Conservation (phyloP, 306 rosid genomes). For the Astragalus membranaceus region DNA sequence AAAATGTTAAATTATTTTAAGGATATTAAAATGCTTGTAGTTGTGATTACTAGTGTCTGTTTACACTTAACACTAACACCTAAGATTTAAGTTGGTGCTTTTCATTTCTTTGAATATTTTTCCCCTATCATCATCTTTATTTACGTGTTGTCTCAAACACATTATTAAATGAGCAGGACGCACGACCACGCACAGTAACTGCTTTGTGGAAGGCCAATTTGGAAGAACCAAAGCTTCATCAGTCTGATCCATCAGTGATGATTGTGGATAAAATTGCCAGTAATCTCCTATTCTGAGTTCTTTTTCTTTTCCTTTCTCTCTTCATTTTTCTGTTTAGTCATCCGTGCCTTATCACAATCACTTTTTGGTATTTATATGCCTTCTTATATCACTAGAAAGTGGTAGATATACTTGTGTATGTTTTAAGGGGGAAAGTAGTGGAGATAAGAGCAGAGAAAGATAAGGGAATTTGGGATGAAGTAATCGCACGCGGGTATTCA, state of each 20-base stretch:
- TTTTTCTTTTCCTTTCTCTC: neutral
- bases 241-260: constrained; percentile 73
- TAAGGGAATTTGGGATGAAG: neutral
- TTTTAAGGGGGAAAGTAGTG: neutral
- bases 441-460: neutral
- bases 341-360: neutral
- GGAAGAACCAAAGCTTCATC: constrained; percentile 70
- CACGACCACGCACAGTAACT: constrained; percentile 61
- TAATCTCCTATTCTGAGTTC: constrained; percentile 35
- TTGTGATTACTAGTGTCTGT: neutral
- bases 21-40: constrained; percentile 2
- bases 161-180: constrained; percentile 57
- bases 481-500: neutral
- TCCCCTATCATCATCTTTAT: constrained; percentile 3
- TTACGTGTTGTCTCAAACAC: constrained; percentile 10
- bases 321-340: neutral
- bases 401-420: neutral
- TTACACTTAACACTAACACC: neutral
- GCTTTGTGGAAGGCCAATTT: constrained; percentile 80
- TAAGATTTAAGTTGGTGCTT: constrained; percentile 7
- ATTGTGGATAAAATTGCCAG: constrained; percentile 47
- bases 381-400: constrained; percentile 21
- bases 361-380: constrained; percentile 20
- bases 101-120: neutral
- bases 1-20: neutral